phyloP scores from a whole-genome alignment of 2,329 filamentous ascomycete species.

The Sphaerulina musiva region DNA sequence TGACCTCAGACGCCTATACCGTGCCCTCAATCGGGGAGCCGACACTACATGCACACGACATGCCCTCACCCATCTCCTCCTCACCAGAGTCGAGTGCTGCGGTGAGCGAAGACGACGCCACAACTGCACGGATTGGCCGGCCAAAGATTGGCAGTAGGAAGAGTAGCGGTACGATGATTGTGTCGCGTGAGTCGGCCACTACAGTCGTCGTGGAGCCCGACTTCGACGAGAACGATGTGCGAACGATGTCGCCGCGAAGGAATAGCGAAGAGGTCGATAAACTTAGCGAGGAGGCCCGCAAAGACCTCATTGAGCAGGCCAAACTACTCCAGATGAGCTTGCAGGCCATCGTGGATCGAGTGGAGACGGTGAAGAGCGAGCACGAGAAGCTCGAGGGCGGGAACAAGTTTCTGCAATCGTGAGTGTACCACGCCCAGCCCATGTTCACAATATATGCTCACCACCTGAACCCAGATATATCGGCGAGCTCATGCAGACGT shows the following conservation, averaged over 20 bases:
- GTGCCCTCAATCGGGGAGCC: slow-evolving; percentile 24
- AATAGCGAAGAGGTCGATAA: slow-evolving; percentile 87
- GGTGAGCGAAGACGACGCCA: slow-evolving; percentile 30
- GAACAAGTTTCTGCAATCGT: slow-evolving; percentile 85
- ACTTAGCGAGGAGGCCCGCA: slow-evolving; percentile 73
- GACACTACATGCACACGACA: slow-evolving; percentile 12
- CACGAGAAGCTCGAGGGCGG: slow-evolving; percentile 95
- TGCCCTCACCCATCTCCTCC: slow-evolving; percentile 19
- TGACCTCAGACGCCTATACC: slow-evolving; percentile 18
- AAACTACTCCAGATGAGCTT: slow-evolving; percentile 83
- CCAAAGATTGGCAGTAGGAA: slow-evolving; percentile 65
- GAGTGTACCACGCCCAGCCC: slow-evolving; percentile 23
- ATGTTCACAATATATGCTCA: slow-evolving; percentile 4
- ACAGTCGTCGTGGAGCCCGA: slow-evolving; percentile 63
- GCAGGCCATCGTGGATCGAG: slow-evolving; percentile 81
- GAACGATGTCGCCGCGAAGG: slow-evolving; percentile 87
- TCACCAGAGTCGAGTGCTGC: slow-evolving; percentile 27
- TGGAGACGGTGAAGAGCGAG: slow-evolving; percentile 88
- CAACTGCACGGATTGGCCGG: slow-evolving; percentile 37
- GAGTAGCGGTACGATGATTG: slow-evolving; percentile 72
- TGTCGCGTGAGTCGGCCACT: slow-evolving; percentile 54
- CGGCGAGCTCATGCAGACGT: slow-evolving; percentile 81
- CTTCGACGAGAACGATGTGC: slow-evolving; percentile 70
- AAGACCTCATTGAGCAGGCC: slow-evolving; percentile 65
- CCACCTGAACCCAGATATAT: slow-evolving; percentile 70